phyloP scores from a whole-genome alignment of 75 land plant genomes.

The Picea sitchensis region DNA sequence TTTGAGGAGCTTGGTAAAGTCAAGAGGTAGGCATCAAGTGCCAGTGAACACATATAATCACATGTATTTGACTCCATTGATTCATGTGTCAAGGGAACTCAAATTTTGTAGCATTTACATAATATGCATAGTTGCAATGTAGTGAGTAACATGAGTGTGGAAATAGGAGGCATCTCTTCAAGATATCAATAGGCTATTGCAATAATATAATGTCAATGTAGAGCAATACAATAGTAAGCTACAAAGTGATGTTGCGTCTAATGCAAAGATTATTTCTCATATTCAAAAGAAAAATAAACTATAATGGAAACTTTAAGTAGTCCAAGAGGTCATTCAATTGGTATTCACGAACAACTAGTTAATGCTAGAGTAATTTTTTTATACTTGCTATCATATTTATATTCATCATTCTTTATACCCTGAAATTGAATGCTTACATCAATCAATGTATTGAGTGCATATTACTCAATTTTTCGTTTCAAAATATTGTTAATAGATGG shows the following conservation, averaged over 20 bases:
- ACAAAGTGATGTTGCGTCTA: slow-evolving; percentile 35
- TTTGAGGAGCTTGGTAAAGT: slow-evolving; percentile 42
- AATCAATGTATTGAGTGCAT: too few relatives aligned
- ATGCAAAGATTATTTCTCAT: slow-evolving; percentile 27
- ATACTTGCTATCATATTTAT: neutral
- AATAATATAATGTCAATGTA: slow-evolving; percentile 44
- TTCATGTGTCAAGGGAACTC: neutral
- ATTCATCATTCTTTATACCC: neutral
- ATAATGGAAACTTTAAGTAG: slow-evolving; percentile 49
- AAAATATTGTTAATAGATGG: neutral
- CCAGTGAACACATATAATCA: slow-evolving; percentile 37
- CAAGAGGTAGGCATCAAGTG: slow-evolving; percentile 20
- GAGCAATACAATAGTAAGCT: slow-evolving; percentile 48
- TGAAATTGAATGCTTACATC: too few relatives aligned
- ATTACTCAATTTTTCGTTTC: neutral
- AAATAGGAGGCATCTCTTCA: slow-evolving; percentile 32
- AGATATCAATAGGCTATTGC: slow-evolving; percentile 47
- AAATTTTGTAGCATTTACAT: neutral
- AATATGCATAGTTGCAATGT: neutral
- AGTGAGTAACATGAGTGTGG: neutral
- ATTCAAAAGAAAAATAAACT: slow-evolving; percentile 45
- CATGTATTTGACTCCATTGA: neutral
- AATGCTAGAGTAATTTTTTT: slow-evolving; percentile 22
- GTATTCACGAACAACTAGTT: slow-evolving; percentile 32
- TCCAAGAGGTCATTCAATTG: slow-evolving; percentile 28